Evolutionary conservation across 2,329 filamentous ascomycete genomes (phyloP), one percentile per base, ranked within the genome.

Genomic region (Monosporascus sp.): DNA sequence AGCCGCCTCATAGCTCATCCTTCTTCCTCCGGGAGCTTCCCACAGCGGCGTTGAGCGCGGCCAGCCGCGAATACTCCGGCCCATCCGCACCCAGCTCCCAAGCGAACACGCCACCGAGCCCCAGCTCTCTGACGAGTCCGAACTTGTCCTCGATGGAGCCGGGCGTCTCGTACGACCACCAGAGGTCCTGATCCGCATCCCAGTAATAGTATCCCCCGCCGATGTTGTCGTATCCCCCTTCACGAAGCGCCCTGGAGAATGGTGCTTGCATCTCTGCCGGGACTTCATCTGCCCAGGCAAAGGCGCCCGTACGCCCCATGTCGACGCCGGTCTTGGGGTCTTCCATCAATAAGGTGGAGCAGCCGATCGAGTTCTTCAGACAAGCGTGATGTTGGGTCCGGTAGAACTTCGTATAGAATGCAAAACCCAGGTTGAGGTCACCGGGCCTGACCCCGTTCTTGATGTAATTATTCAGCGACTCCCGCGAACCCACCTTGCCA

Each of bases 331-430:
- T 79, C 27, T 79, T 70, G 0, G 80, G 74, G 48, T 82, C 76
- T 67, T 89, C 86, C 54, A 87, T 76, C 3, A 73, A 65, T 14
- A 77, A 76, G 0, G 83, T 82, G 5, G 77, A 74, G 65, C 86
- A 89, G 24, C 82, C 83, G 7, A 85, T 67, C 0, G 83, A 76
- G 3, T 70, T 54, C 1, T 67, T 56, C 2, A 63, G 61, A 61
- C 80, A 84, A 17, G 74, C 67, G 9, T 55, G 45, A 64, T 74
- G 74, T 49, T 78, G 72, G 2, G 79, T 82, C 49, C 71, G 75
- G 70, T 87, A 88, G 70, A 78, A 89, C 64, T 88, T 89, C 47
- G 80, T 79, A 65, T 89, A 89, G 64, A 85, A 88, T 3, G 83
- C 82, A 51, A 89, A 80, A 0, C 86, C 86, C 3, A 88, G 74